Conservation (phyloP, 176 grass and related monocot species). For the Eremochloa ophiuroides region DNA sequence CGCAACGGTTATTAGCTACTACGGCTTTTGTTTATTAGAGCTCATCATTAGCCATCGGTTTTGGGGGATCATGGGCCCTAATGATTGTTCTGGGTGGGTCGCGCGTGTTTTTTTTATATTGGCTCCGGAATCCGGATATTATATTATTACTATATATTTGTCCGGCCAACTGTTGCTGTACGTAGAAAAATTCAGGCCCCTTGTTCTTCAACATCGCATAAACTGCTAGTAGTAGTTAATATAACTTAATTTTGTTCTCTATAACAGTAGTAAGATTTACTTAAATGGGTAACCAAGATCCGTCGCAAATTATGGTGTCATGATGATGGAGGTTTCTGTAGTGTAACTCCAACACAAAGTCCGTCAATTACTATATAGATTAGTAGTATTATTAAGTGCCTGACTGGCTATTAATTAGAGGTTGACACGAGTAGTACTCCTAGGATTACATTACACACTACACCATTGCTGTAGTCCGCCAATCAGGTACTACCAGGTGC, state of each 20-base stretch:
- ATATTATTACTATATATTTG: neutral
- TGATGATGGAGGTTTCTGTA: neutral
- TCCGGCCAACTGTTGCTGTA: neutral
- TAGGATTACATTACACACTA: too few species aligned
- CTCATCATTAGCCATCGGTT: neutral
- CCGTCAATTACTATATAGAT: too few species aligned
- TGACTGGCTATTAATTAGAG: neutral
- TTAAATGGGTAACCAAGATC: neutral
- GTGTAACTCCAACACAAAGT: neutral
- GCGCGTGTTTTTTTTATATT: neutral
- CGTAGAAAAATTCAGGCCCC: neutral
- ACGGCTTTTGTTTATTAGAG: neutral
- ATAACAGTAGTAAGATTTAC: neutral
- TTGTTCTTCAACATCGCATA: neutral
- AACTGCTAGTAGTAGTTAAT: too few species aligned
- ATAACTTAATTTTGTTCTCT: neutral
- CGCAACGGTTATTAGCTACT: neutral
- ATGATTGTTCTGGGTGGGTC: conserved; percentile 17
- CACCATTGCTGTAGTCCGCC: neutral
- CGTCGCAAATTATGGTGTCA: neutral
- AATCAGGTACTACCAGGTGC: neutral
- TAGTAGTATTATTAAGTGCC: too few species aligned
- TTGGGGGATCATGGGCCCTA: conserved; percentile 10
- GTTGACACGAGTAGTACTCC: neutral
- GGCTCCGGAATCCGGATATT: too few species aligned